Conservation (phyloP, 1,139 yeast genomes). For the Yamadazyma siamensis region DNA sequence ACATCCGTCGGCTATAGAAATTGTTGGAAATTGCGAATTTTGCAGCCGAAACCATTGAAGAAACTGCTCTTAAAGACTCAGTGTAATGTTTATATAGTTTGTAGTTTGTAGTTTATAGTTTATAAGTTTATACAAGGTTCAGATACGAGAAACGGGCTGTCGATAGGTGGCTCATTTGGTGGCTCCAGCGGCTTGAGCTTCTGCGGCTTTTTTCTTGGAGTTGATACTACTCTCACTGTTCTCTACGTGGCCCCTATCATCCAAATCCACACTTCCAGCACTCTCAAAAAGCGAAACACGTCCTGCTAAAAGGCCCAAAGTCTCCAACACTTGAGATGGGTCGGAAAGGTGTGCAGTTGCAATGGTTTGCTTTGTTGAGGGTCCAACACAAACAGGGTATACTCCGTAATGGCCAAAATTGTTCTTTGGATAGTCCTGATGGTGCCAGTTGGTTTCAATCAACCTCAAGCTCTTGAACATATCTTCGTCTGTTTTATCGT, state of each 20-base stretch:
- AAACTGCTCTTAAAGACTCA: too few species aligned
- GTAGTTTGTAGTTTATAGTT: too few species aligned
- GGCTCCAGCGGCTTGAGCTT: too few species aligned
- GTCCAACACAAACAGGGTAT: conserved; percentile 92
- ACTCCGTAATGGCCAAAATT: conserved; percentile 57
- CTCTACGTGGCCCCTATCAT: conserved; percentile 67
- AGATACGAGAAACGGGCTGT: too few species aligned
- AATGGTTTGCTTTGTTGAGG: conserved; percentile 83
- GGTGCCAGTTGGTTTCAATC: conserved; percentile 51
- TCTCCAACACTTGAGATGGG: conserved; percentile 82
- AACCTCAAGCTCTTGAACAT: conserved; percentile 78
- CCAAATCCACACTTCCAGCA: conserved; percentile 70
- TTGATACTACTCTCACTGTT: conserved; percentile 44
- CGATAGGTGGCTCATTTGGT: too few species aligned
- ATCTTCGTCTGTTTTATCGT: conserved; percentile 95
- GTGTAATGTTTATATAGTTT: too few species aligned
- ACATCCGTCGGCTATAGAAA: too few species aligned
- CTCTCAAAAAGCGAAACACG: conserved; percentile 72
- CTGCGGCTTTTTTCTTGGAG: conserved; percentile 40
- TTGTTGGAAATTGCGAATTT: too few species aligned
- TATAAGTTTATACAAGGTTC: too few species aligned
- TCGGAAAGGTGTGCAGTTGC: conserved; percentile 88
- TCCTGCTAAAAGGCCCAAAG: conserved; percentile 76
- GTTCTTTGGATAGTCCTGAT: conserved; percentile 36
- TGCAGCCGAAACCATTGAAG: too few species aligned